Evolutionary conservation across 163 green algal genomes (phyloP).

Genomic region (Prototheca wickerhamii): DNA sequence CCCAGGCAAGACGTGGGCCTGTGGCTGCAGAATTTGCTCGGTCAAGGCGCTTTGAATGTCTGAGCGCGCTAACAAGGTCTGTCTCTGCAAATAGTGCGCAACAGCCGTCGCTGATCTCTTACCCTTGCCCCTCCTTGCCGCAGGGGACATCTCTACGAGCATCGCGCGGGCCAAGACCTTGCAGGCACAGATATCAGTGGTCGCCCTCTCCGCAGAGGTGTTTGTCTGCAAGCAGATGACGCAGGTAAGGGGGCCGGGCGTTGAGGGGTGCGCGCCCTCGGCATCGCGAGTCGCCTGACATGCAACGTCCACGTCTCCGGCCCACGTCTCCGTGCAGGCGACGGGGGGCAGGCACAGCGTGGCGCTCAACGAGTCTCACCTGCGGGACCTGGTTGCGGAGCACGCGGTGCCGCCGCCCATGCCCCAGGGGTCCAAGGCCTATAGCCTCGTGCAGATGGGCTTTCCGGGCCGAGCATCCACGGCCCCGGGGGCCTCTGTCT

Average conservation of each 20-base stretch:
- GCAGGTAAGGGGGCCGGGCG: too few relatives aligned
- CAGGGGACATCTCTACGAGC: constrained; percentile 61
- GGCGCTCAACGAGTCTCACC: constrained; percentile 49
- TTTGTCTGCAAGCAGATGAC: constrained; percentile 67
- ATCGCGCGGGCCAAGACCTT: constrained; percentile 58
- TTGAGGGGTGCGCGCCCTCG: not conserved
- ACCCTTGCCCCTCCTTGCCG: not conserved
- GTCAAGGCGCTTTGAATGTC: not conserved
- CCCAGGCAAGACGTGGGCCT: constrained; percentile 32
- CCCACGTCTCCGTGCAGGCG: too few relatives aligned
- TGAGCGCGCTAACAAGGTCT: not conserved
- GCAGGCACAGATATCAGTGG: constrained; percentile 65
- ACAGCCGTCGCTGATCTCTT: not conserved
- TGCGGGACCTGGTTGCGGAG: constrained; percentile 51
- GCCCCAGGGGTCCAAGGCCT: constrained; percentile 13
- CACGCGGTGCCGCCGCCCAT: constrained; percentile 60
- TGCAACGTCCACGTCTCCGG: not conserved
- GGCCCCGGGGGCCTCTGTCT: constrained; percentile 36
- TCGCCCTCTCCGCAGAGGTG: constrained; percentile 86
- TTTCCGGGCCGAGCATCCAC: constrained; percentile 66
- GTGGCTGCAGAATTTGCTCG: not conserved
- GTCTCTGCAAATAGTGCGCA: not conserved
- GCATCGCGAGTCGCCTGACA: not conserved
- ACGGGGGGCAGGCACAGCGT: constrained; percentile 80
- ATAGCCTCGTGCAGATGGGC: constrained; percentile 74